Evolutionary conservation across 768 basidiomycete species (phyloP), one percentile per base, ranked within the genome.

Genomic region (Amanita muscaria): DNA sequence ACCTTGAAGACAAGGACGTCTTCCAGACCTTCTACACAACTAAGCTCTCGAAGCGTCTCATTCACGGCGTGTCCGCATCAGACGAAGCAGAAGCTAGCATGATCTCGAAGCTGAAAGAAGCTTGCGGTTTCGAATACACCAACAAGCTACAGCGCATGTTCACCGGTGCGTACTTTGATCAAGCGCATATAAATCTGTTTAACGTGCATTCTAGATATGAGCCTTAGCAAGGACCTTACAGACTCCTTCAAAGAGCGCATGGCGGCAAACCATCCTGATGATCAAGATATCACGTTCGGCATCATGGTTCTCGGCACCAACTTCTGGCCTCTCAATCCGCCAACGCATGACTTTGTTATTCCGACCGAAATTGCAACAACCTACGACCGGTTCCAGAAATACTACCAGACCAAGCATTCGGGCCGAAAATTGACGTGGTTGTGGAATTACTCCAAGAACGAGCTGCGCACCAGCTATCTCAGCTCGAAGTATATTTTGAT

Each of bases 1-100:
- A 97, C 62, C 83, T 99, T 53, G 92, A 96, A 62, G 94, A 99
- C 70, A 97, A 97, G 71, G 96, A 99, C 53, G 92, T 98, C 12
- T 99, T 98, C 83, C 93, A 97, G 62, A 89, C 88, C 14, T 99
- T 96, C 75, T 99, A 99, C 70, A 88, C 87, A 22, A 96, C 91
- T 53, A 94, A 93, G 65, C 70, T 99, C 24, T 92, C 91, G 40
- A 89, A 90, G 60, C 91, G 96, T 50, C 79, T 99, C 32, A 93
- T 99, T 52, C 83, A 89, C 51, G 80, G 81, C 18, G 81, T 88
- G 19, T 97, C 92, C 9, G 90, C 92, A 3, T 98, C 94, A 3
- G 96, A 98, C 55, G 96, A 99, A 65, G 83, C 83, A 24, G 96
- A 99, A 60, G 87, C 90, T 21, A 93, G 88, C 64, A 99, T 99